Evolutionary conservation across 441 rosid genomes (phyloP).

Genomic region (Manihot esculenta): DNA sequence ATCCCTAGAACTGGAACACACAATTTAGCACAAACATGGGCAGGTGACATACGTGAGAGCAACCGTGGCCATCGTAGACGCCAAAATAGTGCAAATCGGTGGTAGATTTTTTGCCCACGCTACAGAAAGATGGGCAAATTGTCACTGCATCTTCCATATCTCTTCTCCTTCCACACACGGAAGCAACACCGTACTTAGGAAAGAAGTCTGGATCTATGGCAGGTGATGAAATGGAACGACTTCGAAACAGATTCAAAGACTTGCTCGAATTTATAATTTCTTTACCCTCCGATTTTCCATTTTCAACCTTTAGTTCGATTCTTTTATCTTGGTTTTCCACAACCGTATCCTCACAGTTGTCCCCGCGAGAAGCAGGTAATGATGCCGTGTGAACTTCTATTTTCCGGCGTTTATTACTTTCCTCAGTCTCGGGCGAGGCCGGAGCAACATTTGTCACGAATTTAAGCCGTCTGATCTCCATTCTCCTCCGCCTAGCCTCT

Average conservation of each 20-base stretch:
- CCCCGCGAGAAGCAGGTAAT: conserved; percentile 10
- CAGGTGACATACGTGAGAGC: conserved; percentile 68
- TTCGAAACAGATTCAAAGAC: conserved; percentile 16
- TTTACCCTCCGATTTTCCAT: conserved; percentile 17
- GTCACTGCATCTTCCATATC: conserved; percentile 93
- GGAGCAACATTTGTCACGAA: conserved; percentile 29
- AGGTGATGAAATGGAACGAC: conserved; percentile 7
- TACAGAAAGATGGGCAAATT: conserved; percentile 43
- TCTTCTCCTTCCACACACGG: conserved; percentile 79
- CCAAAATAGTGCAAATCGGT: conserved; percentile 45
- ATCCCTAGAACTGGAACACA: neutral
- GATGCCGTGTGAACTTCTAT: conserved; percentile 28
- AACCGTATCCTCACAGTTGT: conserved; percentile 27
- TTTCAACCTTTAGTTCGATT: neutral
- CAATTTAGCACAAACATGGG: too few relatives aligned
- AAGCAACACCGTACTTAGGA: conserved; percentile 68
- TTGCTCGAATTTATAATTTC: conserved; percentile 13
- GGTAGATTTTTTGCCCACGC: conserved; percentile 25
- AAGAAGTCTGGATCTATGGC: conserved; percentile 15
- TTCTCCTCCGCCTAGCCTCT: conserved; percentile 65
- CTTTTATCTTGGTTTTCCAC: conserved; percentile 21
- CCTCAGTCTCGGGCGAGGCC: conserved; percentile 2
- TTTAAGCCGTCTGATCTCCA: conserved; percentile 67
- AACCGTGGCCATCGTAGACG: conserved; percentile 92
- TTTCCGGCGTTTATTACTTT: conserved; percentile 39